Evolutionary conservation across 2,329 filamentous ascomycete genomes (phyloP).

Genomic region (Ophiostoma fasciatum): DNA sequence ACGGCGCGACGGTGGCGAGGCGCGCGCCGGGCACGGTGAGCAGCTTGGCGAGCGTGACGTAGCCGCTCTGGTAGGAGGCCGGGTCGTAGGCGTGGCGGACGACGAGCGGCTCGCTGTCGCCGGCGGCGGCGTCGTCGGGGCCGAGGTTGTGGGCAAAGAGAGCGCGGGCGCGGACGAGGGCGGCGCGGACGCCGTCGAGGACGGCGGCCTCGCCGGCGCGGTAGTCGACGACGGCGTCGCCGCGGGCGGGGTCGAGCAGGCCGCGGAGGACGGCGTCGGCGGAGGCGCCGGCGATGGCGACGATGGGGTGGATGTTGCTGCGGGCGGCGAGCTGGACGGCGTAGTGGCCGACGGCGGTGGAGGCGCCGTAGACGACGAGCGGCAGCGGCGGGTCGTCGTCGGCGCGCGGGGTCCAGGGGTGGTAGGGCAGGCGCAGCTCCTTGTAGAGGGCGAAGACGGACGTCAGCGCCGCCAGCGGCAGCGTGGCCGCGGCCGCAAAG

Average conservation of each 20-base stretch:
- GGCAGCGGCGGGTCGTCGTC: slow-evolving; percentile 1
- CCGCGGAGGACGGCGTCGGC: slow-evolving; percentile 27
- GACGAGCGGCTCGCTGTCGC: too few species aligned
- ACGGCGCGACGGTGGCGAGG: slow-evolving; percentile 15
- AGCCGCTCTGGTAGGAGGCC: slow-evolving; percentile 28
- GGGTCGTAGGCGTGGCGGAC: slow-evolving; percentile 35
- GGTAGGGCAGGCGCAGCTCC: slow-evolving; percentile 23
- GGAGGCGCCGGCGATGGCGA: slow-evolving; percentile 35
- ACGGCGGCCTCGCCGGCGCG: slow-evolving; percentile 32
- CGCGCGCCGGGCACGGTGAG: slow-evolving; percentile 18
- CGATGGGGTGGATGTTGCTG: slow-evolving; percentile 38
- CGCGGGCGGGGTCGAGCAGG: slow-evolving; percentile 29
- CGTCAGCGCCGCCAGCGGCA: slow-evolving; percentile 29
- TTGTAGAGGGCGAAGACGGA: slow-evolving; percentile 24
- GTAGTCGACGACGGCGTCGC: slow-evolving; percentile 40
- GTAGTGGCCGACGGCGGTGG: slow-evolving; percentile 35
- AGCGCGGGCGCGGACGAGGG: slow-evolving; percentile 18
- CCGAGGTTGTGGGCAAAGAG: slow-evolving; percentile 10
- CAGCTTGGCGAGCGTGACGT: slow-evolving; percentile 22
- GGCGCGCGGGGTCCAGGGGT: slow-evolving; percentile 24
- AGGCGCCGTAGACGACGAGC: slow-evolving; percentile 29
- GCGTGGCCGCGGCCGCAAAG: slow-evolving; percentile 27
- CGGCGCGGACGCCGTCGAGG: slow-evolving; percentile 22
- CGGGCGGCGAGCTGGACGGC: slow-evolving; percentile 33
- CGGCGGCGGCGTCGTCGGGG: too few species aligned